These are phyloP conservation scores for Chrysoporthe cubensis DNA, from an alignment of 2,329 filamentous ascomycete species.

Conservation along the genomic window DNA sequence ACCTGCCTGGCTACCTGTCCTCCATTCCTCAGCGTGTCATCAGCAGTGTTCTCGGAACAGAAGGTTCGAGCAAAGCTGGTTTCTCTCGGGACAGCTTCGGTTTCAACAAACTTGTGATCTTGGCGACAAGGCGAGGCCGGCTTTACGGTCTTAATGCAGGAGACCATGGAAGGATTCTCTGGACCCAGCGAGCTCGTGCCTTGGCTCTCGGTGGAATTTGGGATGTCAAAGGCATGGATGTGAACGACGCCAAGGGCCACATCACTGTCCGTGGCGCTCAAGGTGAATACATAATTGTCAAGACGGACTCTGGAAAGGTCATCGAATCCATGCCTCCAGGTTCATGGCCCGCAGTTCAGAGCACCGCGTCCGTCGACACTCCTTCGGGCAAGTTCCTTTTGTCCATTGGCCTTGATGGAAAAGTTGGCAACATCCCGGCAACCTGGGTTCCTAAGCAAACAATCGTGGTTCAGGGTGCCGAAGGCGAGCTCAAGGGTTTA, in stretches of 20 bases:
- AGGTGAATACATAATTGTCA: constrained; percentile 65
- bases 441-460: constrained; percentile 55
- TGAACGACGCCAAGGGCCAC: constrained; percentile 58
- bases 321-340: constrained; percentile 49
- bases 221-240: constrained; percentile 69
- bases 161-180: constrained; percentile 73
- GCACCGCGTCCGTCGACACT: constrained; percentile 57
- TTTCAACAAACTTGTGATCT: constrained; percentile 81
- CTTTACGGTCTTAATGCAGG: constrained; percentile 81
- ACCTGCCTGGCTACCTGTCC: constrained; percentile 75
- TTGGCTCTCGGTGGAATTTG: constrained; percentile 60
- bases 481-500: constrained; percentile 58
- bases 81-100: constrained; percentile 78
- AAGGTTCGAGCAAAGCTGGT: constrained; percentile 48
- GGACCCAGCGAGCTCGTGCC: constrained; percentile 70
- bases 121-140: constrained; percentile 79
- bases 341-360: constrained; percentile 45
- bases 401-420: constrained; percentile 55
- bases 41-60: constrained; percentile 64
- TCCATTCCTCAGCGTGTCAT: constrained; percentile 71
- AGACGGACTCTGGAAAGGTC: constrained; percentile 56
- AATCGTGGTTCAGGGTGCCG: constrained; percentile 55
- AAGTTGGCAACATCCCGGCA: constrained; percentile 50
- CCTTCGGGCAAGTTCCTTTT: constrained; percentile 57
- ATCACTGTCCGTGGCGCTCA: constrained; percentile 63